A percentile compares a stretch with the other conserved stretches of the same genome.
These are phyloP conservation scores for Pecoramyces ruminantium DNA, from an alignment of 192 early-diverging fungal genomes.

Conservation along the genomic window DNA sequence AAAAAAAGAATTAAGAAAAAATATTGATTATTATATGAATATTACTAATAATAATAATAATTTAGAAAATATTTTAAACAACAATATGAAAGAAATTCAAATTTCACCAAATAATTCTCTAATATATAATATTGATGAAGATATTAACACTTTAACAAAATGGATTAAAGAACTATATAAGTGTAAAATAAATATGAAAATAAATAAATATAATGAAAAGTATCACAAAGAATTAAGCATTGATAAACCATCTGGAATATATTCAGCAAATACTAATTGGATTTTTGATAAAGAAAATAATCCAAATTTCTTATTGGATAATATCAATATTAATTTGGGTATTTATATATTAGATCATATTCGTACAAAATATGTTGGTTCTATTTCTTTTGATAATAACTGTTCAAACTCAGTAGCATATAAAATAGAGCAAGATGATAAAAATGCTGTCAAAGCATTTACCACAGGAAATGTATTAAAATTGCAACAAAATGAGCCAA, in stretches of 20 bases:
- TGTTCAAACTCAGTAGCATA: not conserved
- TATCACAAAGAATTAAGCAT: not conserved
- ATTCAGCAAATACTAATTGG: not conserved
- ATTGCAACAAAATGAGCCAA: not conserved
- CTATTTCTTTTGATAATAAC: not conserved
- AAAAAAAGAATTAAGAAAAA: too few relatives aligned
- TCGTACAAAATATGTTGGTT: not conserved
- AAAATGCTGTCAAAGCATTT: not conserved
- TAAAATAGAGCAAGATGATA: not conserved
- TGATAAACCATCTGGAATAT: not conserved
- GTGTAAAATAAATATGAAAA: not conserved
- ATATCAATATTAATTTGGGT: not conserved
- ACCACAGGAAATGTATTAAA: not conserved
- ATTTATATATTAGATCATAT: not conserved
- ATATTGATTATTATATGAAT: too few relatives aligned
- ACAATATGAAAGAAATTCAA: too few relatives aligned
- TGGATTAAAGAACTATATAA: not conserved
- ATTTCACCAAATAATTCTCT: too few relatives aligned
- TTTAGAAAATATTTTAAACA: too few relatives aligned
- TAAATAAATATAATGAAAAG: not conserved
- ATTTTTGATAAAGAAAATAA: not conserved
- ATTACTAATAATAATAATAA: too few relatives aligned
- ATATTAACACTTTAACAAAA: not conserved
- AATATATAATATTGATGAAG: not conserved
- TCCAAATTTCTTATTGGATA: not conserved